These are phyloP conservation scores for Letharia lupina DNA, from an alignment of 495 filamentous ascomycete species.

Conservation along the genomic window DNA sequence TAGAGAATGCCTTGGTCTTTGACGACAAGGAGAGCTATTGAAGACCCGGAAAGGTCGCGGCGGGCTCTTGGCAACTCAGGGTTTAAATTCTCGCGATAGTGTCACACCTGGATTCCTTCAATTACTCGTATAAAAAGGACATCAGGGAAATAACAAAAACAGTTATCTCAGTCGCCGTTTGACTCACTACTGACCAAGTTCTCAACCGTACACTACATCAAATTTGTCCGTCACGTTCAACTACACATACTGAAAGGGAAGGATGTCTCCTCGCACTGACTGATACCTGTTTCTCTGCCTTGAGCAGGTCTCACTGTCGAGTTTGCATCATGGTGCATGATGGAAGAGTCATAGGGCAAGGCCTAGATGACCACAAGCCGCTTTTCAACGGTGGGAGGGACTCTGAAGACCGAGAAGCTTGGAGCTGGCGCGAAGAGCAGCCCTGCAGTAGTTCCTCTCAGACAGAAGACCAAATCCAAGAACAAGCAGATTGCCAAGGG, in stretches of 20 bases:
- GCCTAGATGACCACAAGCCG: conserved; percentile 41
- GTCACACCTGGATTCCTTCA: too few species aligned
- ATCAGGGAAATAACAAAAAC: too few species aligned
- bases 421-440: conserved; percentile 25
- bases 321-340: conserved; percentile 44
- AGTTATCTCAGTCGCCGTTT: too few species aligned
- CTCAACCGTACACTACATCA: too few species aligned
- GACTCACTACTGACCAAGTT: too few species aligned
- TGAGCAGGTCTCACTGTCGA: conserved; percentile 44
- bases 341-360: conserved; percentile 44
- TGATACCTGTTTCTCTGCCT: conserved; percentile 42
- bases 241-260: too few species aligned
- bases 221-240: too few species aligned
- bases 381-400: conserved; percentile 40
- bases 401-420: conserved; percentile 41
- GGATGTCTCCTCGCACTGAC: conserved; percentile 16
- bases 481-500: conserved; percentile 14
- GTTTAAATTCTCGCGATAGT: too few species aligned
- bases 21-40: neutral
- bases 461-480: conserved; percentile 33
- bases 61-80: neutral
- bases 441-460: conserved; percentile 26
- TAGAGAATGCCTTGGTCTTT: too few species aligned
- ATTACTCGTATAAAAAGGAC: too few species aligned
- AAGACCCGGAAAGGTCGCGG: neutral